These are phyloP conservation scores for Nephromyces sp. DNA, from an alignment of 169 alveolate species.

Conservation along the genomic window DNA sequence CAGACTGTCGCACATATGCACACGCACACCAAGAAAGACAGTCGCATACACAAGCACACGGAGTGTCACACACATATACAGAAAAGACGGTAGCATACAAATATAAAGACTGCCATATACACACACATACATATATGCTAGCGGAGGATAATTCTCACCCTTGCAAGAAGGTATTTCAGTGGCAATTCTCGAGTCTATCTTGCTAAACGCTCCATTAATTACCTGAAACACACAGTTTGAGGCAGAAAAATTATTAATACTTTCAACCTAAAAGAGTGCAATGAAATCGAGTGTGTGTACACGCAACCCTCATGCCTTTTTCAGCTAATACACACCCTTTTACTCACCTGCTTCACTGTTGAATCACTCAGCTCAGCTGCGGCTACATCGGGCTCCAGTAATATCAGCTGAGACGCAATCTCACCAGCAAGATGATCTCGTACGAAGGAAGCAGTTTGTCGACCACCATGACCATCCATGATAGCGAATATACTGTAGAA, in stretches of 20 bases:
- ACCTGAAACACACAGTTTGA: background rate
- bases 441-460: slow-evolving; percentile 44
- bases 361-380: no score
- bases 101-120: slow-evolving; percentile 35
- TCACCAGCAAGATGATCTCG: slow-evolving; percentile 36
- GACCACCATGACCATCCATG: slow-evolving; percentile 62
- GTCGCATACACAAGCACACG: background rate
- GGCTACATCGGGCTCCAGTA: background rate
- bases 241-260: no score
- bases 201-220: slow-evolving; percentile 8
- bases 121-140: slow-evolving; percentile 37
- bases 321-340: no score
- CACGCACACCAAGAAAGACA: background rate
- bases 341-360: no score
- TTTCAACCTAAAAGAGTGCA: no score
- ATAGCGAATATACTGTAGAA: slow-evolving; percentile 39
- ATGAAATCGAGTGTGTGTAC: no score
- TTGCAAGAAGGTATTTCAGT: slow-evolving; percentile 30
- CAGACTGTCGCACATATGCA: background rate
- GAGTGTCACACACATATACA: background rate
- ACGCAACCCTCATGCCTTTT: no score
- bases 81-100: background rate
- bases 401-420: slow-evolving; percentile 38
- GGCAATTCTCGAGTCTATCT: slow-evolving; percentile 25
- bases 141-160: slow-evolving; percentile 35